Conservation (phyloP, 768 basidiomycete species). For the Termitomyces sp. region DNA sequence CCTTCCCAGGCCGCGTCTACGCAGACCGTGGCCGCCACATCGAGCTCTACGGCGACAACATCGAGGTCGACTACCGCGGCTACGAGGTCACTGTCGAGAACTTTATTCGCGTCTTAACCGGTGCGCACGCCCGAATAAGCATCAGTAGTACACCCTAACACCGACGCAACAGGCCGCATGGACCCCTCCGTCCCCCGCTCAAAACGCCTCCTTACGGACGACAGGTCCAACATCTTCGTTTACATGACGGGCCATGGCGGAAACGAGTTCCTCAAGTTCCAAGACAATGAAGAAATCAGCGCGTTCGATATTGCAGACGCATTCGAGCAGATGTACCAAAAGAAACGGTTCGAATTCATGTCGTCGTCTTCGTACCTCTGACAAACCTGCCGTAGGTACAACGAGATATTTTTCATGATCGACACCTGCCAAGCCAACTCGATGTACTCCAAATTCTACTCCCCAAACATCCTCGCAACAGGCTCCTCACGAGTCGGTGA, state of each 20-base stretch:
- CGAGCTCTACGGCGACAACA: constrained; percentile 93
- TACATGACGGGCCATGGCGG: constrained; percentile 99
- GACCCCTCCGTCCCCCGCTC: constrained; percentile 83
- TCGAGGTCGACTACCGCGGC: constrained; percentile 97
- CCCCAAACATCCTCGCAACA: constrained; percentile 88
- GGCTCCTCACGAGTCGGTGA: constrained; percentile 82
- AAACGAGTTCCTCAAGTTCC: constrained; percentile 98
- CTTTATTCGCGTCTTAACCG: constrained; percentile 88
- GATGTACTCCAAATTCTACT: constrained; percentile 91
- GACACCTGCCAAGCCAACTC: constrained; percentile 98
- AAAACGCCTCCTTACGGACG: constrained; percentile 89
- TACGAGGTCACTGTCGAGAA: constrained; percentile 99
- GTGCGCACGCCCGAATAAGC: constrained; percentile 48
- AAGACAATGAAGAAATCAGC: constrained; percentile 97
- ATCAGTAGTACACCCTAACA: no score
- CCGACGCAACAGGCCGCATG: constrained; percentile 59
- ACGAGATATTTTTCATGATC: constrained; percentile 96
- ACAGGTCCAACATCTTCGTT: constrained; percentile 89
- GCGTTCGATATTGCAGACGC: constrained; percentile 98
- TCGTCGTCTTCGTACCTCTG: no score
- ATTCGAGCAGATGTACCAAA: constrained; percentile 98
- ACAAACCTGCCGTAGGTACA: constrained; percentile 77
- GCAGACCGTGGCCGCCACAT: constrained; percentile 78
- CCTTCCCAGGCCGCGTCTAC: constrained; percentile 89
- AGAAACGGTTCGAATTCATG: no score